These are phyloP conservation scores for Olyra latifolia DNA, from an alignment of 176 grass and related monocot species.

Conservation along the genomic window DNA sequence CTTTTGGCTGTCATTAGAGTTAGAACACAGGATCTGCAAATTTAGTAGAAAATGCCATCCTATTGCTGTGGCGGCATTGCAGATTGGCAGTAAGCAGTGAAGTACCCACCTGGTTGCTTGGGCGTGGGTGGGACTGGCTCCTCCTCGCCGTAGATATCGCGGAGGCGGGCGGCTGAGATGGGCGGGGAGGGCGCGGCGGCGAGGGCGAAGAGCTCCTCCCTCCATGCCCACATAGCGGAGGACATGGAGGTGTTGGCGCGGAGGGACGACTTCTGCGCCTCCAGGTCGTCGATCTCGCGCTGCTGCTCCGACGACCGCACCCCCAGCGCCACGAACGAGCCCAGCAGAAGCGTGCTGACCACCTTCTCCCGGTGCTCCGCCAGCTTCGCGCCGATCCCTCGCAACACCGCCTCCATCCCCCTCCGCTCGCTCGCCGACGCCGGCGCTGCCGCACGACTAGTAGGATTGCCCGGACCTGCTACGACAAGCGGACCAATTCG, in stretches of 20 bases:
- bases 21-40: not conserved
- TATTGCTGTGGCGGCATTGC: not conserved
- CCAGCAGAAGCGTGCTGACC: conserved; percentile 54
- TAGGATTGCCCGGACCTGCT: not conserved
- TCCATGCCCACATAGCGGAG: conserved; percentile 71
- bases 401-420: conserved; percentile 59
- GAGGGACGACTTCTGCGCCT: conserved; percentile 61
- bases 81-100: not conserved
- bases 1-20: not conserved
- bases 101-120: conserved; percentile 17
- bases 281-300: conserved; percentile 65
- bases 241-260: conserved; percentile 62
- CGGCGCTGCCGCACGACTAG: not conserved
- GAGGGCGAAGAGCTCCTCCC: conserved; percentile 74
- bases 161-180: conserved; percentile 67
- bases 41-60: not conserved
- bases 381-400: conserved; percentile 53
- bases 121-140: conserved; percentile 14
- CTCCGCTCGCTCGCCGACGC: no score
- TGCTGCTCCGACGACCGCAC: conserved; percentile 65
- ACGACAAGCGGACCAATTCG: no score
- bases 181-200: conserved; percentile 48
- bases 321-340: conserved; percentile 50
- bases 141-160: conserved; percentile 78
- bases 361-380: conserved; percentile 52